These are phyloP conservation scores for Baorangia bicolor DNA, from an alignment of 768 basidiomycete genomes.

Conservation along the genomic window DNA sequence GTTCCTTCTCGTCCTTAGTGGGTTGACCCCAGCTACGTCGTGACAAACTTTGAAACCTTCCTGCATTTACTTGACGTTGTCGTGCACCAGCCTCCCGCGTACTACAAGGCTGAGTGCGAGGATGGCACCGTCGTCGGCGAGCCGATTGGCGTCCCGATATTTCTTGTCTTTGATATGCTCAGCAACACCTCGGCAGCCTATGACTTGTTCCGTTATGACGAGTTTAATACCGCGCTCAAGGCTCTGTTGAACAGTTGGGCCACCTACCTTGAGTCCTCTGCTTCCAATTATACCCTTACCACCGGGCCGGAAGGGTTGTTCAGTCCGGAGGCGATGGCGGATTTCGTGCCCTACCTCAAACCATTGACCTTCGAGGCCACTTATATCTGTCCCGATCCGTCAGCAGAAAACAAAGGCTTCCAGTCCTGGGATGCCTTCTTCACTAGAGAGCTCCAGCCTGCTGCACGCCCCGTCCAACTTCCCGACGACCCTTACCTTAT, in stretches of 20 bases:
- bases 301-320: not conserved
- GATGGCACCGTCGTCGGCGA: slow-evolving; percentile 12
- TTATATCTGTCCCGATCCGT: too few species aligned
- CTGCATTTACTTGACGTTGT: not conserved
- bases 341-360: too few species aligned
- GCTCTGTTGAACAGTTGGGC: slow-evolving; percentile 2
- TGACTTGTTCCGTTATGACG: slow-evolving; percentile 7
- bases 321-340: too few species aligned
- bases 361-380: too few species aligned
- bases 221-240: slow-evolving; percentile 2
- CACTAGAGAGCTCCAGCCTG: slow-evolving; percentile 35
- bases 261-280: not conserved
- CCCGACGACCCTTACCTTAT: slow-evolving; percentile 28
- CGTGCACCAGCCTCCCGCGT: not conserved
- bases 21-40: not conserved
- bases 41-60: not conserved
- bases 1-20: not conserved
- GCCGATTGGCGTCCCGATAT: slow-evolving; percentile 18
- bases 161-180: slow-evolving; percentile 18
- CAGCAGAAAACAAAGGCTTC: too few species aligned
- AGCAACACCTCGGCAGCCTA: slow-evolving; percentile 24
- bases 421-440: slow-evolving; percentile 62
- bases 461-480: not conserved
- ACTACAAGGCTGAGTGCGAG: not conserved
- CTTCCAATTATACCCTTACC: slow-evolving; percentile 6